These are phyloP conservation scores for Metschnikowia koreensis DNA, from an alignment of 805 yeast genomes.

Conservation along the genomic window DNA sequence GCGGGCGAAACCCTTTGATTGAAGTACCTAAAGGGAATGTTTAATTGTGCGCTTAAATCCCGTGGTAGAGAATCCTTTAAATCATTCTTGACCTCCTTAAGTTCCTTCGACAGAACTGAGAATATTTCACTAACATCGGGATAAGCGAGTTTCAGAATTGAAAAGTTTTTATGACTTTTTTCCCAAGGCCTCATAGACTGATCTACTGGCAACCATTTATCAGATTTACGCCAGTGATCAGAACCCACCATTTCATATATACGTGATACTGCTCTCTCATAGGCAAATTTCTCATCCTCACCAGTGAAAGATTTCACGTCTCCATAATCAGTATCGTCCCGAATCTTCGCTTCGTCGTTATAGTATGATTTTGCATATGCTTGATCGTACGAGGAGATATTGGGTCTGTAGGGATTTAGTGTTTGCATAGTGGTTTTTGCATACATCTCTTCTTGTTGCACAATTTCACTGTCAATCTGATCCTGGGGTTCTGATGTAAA, in stretches of 20 bases:
- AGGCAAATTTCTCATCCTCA: conserved; percentile 75
- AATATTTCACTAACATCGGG: neutral
- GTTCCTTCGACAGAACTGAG: conserved; percentile 5
- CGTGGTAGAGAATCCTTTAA: conserved; percentile 22
- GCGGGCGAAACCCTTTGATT: conserved; percentile 24
- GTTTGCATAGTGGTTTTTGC: conserved; percentile 61
- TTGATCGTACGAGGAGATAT: conserved; percentile 60
- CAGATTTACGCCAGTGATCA: conserved; percentile 45
- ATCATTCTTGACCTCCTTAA: conserved; percentile 11
- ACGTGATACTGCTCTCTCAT: conserved; percentile 66
- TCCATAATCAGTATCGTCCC: conserved; percentile 32
- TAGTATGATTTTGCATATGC: conserved; percentile 29
- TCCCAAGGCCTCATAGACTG: conserved; percentile 60
- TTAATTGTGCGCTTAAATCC: conserved; percentile 21
- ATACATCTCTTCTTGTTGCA: conserved; percentile 68
- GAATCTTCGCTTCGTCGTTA: neutral
- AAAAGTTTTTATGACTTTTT: neutral
- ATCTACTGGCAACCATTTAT: conserved; percentile 57
- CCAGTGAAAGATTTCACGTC: conserved; percentile 63
- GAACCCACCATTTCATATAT: conserved; percentile 59
- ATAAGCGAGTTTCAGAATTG: neutral
- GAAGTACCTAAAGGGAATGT: conserved; percentile 24
- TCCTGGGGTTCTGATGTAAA: conserved; percentile 49
- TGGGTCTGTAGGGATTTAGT: conserved; percentile 66
- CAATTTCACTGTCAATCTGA: conserved; percentile 38